Evolutionary conservation across 192 early-diverging fungal genomes (phyloP).

Genomic region (Backusella tarrabulga): DNA sequence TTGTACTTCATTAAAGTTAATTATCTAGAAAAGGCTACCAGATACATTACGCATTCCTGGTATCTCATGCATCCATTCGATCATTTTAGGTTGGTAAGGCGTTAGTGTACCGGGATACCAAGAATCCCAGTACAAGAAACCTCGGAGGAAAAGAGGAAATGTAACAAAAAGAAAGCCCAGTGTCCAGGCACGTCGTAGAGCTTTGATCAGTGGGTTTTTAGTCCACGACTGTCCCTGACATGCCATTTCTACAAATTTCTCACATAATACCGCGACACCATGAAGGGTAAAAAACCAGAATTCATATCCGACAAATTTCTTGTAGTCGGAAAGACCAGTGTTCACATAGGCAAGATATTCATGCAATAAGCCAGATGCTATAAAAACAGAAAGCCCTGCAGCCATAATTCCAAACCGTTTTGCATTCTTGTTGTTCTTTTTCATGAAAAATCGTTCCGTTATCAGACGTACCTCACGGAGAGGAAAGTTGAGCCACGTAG

Average conservation of each 20-base stretch:
- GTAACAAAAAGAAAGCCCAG: neutral
- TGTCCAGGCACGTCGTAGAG: neutral
- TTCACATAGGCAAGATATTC: slow-evolving; percentile 4
- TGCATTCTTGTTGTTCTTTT: neutral
- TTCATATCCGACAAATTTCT: neutral
- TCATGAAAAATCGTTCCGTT: slow-evolving; percentile 4
- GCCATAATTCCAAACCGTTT: neutral
- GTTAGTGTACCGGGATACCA: neutral
- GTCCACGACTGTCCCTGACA: slow-evolving; percentile 7
- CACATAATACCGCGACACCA: neutral
- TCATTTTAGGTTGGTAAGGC: neutral
- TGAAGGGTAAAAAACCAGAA: neutral
- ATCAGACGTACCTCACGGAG: neutral
- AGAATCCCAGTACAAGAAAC: neutral
- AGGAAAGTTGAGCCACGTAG: slow-evolving; percentile 13
- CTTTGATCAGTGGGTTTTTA: neutral
- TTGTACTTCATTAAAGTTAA: slow-evolving; percentile 5
- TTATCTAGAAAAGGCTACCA: slow-evolving; percentile 3
- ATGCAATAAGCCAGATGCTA: neutral
- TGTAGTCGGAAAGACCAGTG: neutral
- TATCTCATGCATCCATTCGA: slow-evolving; percentile 4
- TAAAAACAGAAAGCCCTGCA: slow-evolving; percentile 2
- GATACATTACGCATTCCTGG: neutral
- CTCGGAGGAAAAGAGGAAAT: neutral
- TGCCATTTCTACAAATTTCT: neutral